Percentiles rank a stretch among this genome's conserved stretches.
Evolutionary conservation across 2,329 filamentous ascomycete genomes (phyloP).

Genomic region (Fusarium sp.): DNA sequence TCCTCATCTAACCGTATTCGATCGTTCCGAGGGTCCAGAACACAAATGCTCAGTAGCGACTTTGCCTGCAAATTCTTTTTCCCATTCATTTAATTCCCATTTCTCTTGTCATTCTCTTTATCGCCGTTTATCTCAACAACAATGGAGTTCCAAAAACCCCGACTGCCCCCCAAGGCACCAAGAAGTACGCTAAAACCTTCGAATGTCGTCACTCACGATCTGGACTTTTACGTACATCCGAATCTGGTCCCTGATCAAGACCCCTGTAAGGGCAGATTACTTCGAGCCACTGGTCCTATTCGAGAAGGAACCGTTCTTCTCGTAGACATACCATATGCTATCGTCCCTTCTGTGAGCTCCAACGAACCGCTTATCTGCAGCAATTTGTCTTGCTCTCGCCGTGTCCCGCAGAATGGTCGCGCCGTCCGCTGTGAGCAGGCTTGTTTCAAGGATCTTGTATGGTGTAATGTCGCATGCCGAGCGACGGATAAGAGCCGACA

Average conservation of each 20-base stretch:
- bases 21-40: constrained; percentile 25
- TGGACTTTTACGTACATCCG: constrained; percentile 39
- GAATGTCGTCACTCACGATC: constrained; percentile 26
- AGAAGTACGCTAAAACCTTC: constrained; percentile 10
- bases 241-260: constrained; percentile 39
- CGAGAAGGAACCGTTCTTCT: constrained; percentile 43
- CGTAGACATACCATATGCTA: constrained; percentile 43
- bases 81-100: not conserved
- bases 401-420: constrained; percentile 20
- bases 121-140: not conserved
- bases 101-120: not conserved
- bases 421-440: constrained; percentile 28
- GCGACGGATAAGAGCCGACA: constrained; percentile 36
- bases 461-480: constrained; percentile 42
- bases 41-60: constrained; percentile 11
- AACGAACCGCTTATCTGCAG: constrained; percentile 41
- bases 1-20: constrained; percentile 36
- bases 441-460: constrained; percentile 41
- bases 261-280: constrained; percentile 41
- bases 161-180: constrained; percentile 20
- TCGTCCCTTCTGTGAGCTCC: constrained; percentile 40
- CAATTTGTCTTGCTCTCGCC: constrained; percentile 41
- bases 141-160: constrained; percentile 34
- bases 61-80: constrained; percentile 12
- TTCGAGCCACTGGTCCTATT: constrained; percentile 38